Evolutionary conservation across 176 grass and related monocot genomes (phyloP).

Genomic region (Dactylis glomerata): DNA sequence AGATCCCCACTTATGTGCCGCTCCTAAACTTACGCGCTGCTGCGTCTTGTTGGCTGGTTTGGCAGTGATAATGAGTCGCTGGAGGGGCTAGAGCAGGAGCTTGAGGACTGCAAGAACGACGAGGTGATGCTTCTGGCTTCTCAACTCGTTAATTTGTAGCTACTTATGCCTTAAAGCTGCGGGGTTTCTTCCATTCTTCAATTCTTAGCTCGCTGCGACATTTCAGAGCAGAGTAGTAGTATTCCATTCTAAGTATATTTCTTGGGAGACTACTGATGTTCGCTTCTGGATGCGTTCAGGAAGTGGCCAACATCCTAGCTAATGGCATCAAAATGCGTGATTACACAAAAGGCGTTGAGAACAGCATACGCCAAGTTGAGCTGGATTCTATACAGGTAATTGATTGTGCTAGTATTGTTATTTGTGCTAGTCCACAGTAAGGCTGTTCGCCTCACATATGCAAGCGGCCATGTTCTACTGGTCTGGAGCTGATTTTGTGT

Average conservation of each 20-base stretch:
- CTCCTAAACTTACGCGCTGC: constrained; percentile 5
- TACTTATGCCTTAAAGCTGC: too few relatives aligned
- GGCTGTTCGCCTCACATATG: neutral
- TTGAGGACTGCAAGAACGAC: constrained; percentile 88
- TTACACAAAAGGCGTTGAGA: constrained; percentile 97
- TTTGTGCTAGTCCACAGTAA: constrained; percentile 8
- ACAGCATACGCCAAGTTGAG: constrained; percentile 86
- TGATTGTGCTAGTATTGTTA: neutral
- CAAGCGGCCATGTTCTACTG: neutral
- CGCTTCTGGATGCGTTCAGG: constrained; percentile 36
- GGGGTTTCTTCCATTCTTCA: too few relatives aligned
- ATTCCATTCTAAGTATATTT: neutral
- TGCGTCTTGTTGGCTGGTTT: constrained; percentile 25
- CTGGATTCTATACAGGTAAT: constrained; percentile 90
- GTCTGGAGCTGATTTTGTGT: neutral
- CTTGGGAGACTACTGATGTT: constrained; percentile 4
- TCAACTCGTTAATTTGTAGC: neutral
- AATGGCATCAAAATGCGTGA: constrained; percentile 89
- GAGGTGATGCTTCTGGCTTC: constrained; percentile 34
- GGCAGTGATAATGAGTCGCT: constrained; percentile 78
- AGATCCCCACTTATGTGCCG: neutral
- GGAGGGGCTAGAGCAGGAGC: constrained; percentile 80
- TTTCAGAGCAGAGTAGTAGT: too few relatives aligned
- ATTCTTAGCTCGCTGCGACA: neutral
- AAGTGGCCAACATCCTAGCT: constrained; percentile 86